Conservation (phyloP, 2,329 filamentous ascomycete species). For the Fusarium nygamai region DNA sequence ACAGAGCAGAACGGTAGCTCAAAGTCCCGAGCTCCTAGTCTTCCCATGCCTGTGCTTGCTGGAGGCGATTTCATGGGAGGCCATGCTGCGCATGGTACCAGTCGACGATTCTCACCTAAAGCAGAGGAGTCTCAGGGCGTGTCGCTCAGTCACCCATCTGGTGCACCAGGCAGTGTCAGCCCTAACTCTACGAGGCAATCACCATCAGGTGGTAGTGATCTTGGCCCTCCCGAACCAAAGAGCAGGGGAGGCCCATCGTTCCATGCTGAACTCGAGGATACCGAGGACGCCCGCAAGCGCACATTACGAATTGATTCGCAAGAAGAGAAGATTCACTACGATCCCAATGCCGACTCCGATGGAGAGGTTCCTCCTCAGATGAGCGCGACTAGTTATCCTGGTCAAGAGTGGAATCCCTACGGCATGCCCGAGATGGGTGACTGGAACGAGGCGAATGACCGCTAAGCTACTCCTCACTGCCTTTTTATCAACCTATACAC, state of each 20-base stretch:
- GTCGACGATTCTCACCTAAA: background rate
- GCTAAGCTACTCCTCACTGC: background rate
- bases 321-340: slow-evolving; percentile 64
- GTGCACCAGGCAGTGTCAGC: slow-evolving; percentile 14
- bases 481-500: background rate
- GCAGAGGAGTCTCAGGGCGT: slow-evolving; percentile 20
- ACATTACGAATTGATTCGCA: slow-evolving; percentile 55
- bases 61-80: slow-evolving; percentile 3
- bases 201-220: slow-evolving; percentile 14
- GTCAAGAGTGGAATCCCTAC: slow-evolving; percentile 75
- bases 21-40: slow-evolving; percentile 3
- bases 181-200: slow-evolving; percentile 19
- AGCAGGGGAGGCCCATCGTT: slow-evolving; percentile 28
- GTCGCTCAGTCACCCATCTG: slow-evolving; percentile 32
- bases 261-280: slow-evolving; percentile 53
- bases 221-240: background rate
- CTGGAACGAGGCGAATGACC: slow-evolving; percentile 32
- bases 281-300: slow-evolving; percentile 57
- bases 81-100: background rate
- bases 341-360: slow-evolving; percentile 49
- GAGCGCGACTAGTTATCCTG: slow-evolving; percentile 75
- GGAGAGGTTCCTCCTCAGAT: slow-evolving; percentile 59
- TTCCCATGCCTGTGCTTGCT: background rate
- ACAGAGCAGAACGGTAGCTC: slow-evolving; percentile 8
- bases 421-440: slow-evolving; percentile 47